Base-by-base conservation (phyloP, 208 protist genomes). In the Hexamita inflata region DNA sequence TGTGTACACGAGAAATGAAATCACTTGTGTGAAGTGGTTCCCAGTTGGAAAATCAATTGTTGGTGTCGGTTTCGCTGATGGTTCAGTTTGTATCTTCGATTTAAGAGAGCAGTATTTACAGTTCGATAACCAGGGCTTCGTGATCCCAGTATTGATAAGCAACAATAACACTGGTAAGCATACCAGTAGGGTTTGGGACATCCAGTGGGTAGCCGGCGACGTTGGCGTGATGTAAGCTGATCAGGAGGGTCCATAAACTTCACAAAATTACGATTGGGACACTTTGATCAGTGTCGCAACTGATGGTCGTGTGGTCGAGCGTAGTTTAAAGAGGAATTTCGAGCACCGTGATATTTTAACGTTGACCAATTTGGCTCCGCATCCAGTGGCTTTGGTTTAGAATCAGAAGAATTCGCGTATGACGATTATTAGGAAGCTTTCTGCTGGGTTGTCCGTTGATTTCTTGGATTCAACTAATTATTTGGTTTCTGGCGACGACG, bases 301-400 rank as follows among this genome's bases (percentile, higher is more conserved):
- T 24, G 64, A 70, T 70, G 64, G 64, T 32, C 64, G 64, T n/a
- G 38, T 70, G 15, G 64, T 70, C 2, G 64, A 70, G 35, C 64
- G 64, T n/a, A 57, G 38, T 57, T 4, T 70, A 45, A 70, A 70
- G n/a, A 40, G 64, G n/a, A 70, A 34, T 49, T 70, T 70, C 38
- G 64, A 70, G 35, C n/a, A 70, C n/a, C 9, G 40, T 28, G 64
- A 70, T 49, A 70, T 70, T 45, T n/a, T 70, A n/a, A 70, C 64
- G 35, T 45, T 70, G 15, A 57, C 64, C 40, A 42, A 9, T 40
- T 7, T 70, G 15, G 64, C 19, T 15, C n/a, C 24, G 9, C 64
- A 70, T 45, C 64, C 64, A 32, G 64, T 70, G n/a, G 64, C 64
- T n/a, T 28, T 38, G 9, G 42, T 45, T 15, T 4, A 28, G 15